A percentile compares a stretch with the other conserved stretches of the same genome.
phyloP scores from a whole-genome alignment of 2,329 filamentous ascomycete species.

The Lecanosticta acicola region DNA sequence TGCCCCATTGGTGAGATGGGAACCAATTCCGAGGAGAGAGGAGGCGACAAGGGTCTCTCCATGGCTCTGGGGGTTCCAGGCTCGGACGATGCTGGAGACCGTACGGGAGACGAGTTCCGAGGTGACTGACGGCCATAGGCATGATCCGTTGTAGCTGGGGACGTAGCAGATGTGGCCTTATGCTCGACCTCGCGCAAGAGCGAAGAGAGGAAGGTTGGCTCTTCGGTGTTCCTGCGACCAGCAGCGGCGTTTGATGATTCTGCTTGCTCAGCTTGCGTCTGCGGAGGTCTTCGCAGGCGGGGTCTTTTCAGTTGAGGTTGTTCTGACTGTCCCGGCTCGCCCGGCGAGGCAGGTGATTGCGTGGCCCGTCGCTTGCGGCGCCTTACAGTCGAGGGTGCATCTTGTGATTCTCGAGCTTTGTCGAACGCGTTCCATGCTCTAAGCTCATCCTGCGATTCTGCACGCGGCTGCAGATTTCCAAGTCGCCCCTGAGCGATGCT shows the following conservation, averaged over 20 bases:
- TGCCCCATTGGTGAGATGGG: slow-evolving; percentile 59
- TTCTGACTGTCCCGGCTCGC: slow-evolving; percentile 51
- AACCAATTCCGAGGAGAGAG: slow-evolving; percentile 65
- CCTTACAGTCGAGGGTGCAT: slow-evolving; percentile 24
- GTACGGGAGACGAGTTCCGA: slow-evolving; percentile 57
- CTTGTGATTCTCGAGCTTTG: slow-evolving; percentile 66
- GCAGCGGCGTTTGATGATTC: slow-evolving; percentile 31
- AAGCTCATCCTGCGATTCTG: slow-evolving; percentile 73
- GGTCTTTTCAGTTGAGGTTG: slow-evolving; percentile 81
- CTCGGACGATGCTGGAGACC: slow-evolving; percentile 60
- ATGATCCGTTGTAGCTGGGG: slow-evolving; percentile 30
- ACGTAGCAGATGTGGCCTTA: slow-evolving; percentile 35
- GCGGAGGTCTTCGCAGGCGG: slow-evolving; percentile 47
- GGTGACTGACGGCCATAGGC: slow-evolving; percentile 32
- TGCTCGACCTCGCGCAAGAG: slow-evolving; percentile 81
- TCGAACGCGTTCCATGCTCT: slow-evolving; percentile 89
- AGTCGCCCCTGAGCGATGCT: slow-evolving; percentile 51
- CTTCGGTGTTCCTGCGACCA: slow-evolving; percentile 38
- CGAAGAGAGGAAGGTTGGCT: slow-evolving; percentile 78
- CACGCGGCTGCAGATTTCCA: slow-evolving; percentile 42
- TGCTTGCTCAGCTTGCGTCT: slow-evolving; percentile 40
- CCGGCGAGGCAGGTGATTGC: slow-evolving; percentile 63
- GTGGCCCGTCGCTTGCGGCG: slow-evolving; percentile 72
- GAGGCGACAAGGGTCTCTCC: slow-evolving; percentile 59
- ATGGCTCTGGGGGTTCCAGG: slow-evolving; percentile 63